A percentile compares a stretch with the other conserved stretches of the same genome.
Evolutionary conservation across 495 filamentous ascomycete species (phyloP).

Genomic region (Polyplosphaeria fusca): DNA sequence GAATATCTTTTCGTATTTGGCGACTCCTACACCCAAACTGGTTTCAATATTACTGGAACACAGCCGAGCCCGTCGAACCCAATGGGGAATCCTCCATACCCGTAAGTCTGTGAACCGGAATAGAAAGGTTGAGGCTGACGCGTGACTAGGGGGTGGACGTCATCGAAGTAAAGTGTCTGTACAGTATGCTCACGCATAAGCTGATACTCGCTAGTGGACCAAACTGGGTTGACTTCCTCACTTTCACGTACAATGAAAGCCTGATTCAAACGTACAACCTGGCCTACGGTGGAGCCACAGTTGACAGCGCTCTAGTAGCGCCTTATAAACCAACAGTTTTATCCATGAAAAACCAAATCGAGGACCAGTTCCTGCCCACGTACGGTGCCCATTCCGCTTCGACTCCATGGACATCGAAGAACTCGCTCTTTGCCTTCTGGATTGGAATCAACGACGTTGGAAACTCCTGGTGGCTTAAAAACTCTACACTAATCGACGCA

Average conservation of each 20-base stretch:
- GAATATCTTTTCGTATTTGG: constrained; percentile 56
- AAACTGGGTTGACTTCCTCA: constrained; percentile 65
- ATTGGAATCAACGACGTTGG: constrained; percentile 81
- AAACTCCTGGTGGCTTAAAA: constrained; percentile 55
- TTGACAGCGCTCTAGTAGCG: constrained; percentile 57
- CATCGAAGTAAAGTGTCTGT: constrained; percentile 50
- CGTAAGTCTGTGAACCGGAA: constrained; percentile 36
- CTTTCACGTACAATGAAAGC: constrained; percentile 59
- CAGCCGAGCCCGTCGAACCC: constrained; percentile 66
- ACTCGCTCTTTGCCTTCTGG: constrained; percentile 65
- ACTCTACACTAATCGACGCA: constrained; percentile 46
- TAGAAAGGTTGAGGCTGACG: neutral
- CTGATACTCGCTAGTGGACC: constrained; percentile 23
- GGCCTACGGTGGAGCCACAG: constrained; percentile 67
- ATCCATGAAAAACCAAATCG: constrained; percentile 58
- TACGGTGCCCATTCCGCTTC: constrained; percentile 41
- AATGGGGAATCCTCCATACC: constrained; percentile 70
- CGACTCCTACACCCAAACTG: constrained; percentile 62
- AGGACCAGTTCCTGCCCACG: constrained; percentile 49
- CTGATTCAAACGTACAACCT: constrained; percentile 63
- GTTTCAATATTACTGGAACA: constrained; percentile 59
- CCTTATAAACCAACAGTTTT: constrained; percentile 53
- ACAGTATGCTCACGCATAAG: constrained; percentile 40
- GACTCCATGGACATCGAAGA: constrained; percentile 56
- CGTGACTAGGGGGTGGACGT: constrained; percentile 46